Conservation (phyloP, 2,329 filamentous ascomycete species). For the Stachybotrys echinatus region DNA sequence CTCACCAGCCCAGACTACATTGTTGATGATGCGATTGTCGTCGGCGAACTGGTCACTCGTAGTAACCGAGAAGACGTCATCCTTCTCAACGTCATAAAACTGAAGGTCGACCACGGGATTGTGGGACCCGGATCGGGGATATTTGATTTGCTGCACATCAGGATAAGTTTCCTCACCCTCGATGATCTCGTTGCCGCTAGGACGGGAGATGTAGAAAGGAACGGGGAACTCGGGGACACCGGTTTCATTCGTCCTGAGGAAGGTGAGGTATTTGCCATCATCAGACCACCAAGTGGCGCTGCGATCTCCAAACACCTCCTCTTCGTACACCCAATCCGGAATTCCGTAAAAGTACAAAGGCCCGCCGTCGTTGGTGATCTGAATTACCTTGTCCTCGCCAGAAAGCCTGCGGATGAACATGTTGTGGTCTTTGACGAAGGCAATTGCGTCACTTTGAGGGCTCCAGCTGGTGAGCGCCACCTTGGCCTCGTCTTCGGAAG, state of each 20-base stretch:
- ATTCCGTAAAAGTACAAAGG: constrained; percentile 89
- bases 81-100: constrained; percentile 79
- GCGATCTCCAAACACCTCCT: constrained; percentile 60
- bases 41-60: constrained; percentile 73
- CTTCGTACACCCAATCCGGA: constrained; percentile 95
- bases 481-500: constrained; percentile 54
- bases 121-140: constrained; percentile 90
- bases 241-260: constrained; percentile 90
- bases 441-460: constrained; percentile 76
- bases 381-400: constrained; percentile 50
- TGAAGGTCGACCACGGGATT: constrained; percentile 85
- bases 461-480: constrained; percentile 89
- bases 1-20: constrained; percentile 83
- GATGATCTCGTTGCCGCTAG: constrained; percentile 65
- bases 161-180: constrained; percentile 81
- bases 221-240: constrained; percentile 86
- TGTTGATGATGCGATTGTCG: constrained; percentile 83
- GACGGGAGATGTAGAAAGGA: constrained; percentile 86
- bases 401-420: constrained; percentile 67
- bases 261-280: constrained; percentile 84
- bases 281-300: constrained; percentile 94
- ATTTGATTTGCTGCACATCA: constrained; percentile 88
- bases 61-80: constrained; percentile 73
- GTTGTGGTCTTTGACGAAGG: constrained; percentile 90
- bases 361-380: constrained; percentile 83